Percentiles rank a stretch among this genome's conserved stretches.
Evolutionary conservation across 148 eudicot species (phyloP).

Genomic region (Rhododendron ovatum): DNA sequence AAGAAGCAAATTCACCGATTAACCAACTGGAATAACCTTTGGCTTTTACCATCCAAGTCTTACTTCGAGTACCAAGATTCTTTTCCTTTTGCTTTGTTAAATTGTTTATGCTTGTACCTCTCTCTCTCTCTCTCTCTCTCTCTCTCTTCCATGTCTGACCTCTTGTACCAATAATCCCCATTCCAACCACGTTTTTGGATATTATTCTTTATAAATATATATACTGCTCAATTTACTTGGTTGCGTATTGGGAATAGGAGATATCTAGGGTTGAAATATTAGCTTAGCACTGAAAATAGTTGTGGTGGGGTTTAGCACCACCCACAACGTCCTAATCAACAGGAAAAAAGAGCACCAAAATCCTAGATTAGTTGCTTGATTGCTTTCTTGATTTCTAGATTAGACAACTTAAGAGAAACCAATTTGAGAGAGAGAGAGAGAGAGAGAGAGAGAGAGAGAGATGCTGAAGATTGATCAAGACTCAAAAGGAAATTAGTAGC

Average conservation of each 20-base stretch:
- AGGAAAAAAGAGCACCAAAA: background rate
- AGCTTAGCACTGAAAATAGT: background rate
- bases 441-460: background rate
- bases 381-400: background rate
- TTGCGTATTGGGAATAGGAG: slow-evolving; percentile 7
- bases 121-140: background rate
- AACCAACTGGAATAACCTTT: background rate
- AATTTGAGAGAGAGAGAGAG: background rate
- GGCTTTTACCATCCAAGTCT: background rate
- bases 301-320: slow-evolving; percentile 18
- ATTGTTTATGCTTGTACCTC: background rate
- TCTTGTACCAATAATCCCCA: background rate
- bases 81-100: background rate
- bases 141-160: background rate
- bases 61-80: background rate
- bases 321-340: slow-evolving; percentile 9
- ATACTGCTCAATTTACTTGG: background rate
- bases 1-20: background rate
- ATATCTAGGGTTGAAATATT: slow-evolving; percentile 4
- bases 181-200: background rate
- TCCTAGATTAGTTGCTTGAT: background rate
- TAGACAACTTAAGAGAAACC: background rate
- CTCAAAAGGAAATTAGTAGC: background rate
- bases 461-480: background rate
- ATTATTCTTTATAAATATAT: background rate